These are phyloP conservation scores for Triangularia verruculosa DNA, from an alignment of 2,329 filamentous ascomycete species.

Conservation along the genomic window DNA sequence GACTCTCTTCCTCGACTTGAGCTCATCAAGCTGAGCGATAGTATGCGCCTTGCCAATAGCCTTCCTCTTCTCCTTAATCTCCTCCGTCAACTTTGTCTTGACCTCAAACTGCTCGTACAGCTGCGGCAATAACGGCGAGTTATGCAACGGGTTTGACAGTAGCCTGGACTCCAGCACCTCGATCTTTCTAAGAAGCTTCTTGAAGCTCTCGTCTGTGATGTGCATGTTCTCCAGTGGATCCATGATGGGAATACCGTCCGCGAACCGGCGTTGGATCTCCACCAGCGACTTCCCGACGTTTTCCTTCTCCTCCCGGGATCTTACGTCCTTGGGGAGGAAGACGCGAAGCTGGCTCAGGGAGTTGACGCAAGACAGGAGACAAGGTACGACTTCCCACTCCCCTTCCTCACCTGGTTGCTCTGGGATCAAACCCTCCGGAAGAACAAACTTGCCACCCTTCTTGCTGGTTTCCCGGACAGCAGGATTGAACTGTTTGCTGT, in stretches of 20 bases:
- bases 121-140: constrained; percentile 77
- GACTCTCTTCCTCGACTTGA: constrained; percentile 94
- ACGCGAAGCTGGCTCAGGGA: constrained; percentile 80
- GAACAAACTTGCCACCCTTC: constrained; percentile 36
- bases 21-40: constrained; percentile 89
- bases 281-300: constrained; percentile 67
- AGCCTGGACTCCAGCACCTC: constrained; percentile 92
- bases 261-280: constrained; percentile 84
- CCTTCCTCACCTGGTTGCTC: constrained; percentile 60
- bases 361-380: constrained; percentile 81
- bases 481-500: constrained; percentile 45
- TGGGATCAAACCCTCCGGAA: constrained; percentile 63
- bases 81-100: constrained; percentile 71
- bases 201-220: constrained; percentile 89
- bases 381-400: constrained; percentile 79
- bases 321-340: constrained; percentile 76
- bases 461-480: constrained; percentile 31
- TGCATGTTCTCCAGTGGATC: constrained; percentile 97
- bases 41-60: constrained; percentile 80
- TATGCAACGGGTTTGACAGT: constrained; percentile 84
- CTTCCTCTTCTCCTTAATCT: constrained; percentile 87
- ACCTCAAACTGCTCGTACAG: constrained; percentile 83
- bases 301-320: constrained; percentile 60
- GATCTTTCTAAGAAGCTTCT: constrained; percentile 90
- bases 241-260: constrained; percentile 82